Conservation (phyloP, 2,329 filamentous ascomycete genomes). For the Onygena corvina region DNA sequence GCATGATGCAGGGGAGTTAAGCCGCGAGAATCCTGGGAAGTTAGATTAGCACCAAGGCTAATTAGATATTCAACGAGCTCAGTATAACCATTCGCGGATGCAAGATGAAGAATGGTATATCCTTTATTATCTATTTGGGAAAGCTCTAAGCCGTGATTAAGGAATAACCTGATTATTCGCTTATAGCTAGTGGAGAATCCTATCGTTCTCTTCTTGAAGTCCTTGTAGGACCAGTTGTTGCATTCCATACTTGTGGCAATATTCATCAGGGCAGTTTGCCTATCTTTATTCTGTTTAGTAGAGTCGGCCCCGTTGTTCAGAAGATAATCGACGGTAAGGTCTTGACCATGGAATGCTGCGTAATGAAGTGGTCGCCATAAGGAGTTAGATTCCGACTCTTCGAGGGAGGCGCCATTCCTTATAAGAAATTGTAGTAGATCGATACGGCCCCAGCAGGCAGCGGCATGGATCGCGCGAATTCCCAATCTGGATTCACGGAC, state of each 20-base stretch:
- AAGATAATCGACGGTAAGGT: conserved; percentile 3
- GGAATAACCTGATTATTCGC: background rate
- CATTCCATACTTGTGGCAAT: background rate
- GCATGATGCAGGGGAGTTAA: background rate
- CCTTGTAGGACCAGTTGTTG: background rate
- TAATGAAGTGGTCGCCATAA: conserved; percentile 6
- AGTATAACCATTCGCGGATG: background rate
- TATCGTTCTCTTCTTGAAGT: background rate
- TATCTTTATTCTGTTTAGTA: background rate
- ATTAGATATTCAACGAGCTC: conserved; percentile 4
- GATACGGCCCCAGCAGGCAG: conserved; percentile 1
- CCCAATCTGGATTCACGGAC: background rate
- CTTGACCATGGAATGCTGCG: conserved; percentile 7
- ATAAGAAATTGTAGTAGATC: conserved; percentile 3
- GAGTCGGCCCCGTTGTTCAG: background rate
- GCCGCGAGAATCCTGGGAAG: background rate
- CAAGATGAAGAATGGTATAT: background rate
- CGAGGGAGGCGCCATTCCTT: background rate
- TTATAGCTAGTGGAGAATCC: background rate
- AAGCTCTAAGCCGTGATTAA: background rate
- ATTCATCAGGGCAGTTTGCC: background rate
- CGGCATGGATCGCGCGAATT: conserved; percentile 1
- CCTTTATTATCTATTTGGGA: background rate
- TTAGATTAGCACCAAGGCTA: background rate
- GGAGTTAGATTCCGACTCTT: background rate